Percentiles rank a stretch among this genome's conserved stretches.
phyloP scores from a whole-genome alignment of 2,329 filamentous ascomycete species.

The Diaporthe ampelina region DNA sequence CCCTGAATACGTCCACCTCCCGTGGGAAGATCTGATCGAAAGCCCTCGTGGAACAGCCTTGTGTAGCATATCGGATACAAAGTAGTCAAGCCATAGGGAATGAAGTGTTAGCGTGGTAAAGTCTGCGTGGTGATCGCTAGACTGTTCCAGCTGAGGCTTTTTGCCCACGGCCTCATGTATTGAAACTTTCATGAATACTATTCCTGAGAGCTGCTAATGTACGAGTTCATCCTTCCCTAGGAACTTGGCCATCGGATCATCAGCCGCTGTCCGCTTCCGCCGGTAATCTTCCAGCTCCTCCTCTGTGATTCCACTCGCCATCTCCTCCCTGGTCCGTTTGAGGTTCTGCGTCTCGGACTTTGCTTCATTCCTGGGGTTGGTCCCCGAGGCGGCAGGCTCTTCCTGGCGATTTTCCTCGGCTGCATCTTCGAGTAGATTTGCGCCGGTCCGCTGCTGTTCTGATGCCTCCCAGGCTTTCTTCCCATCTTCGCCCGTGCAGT shows the following conservation, averaged over 20 bases:
- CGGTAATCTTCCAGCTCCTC: constrained; percentile 90
- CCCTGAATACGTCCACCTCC: not conserved
- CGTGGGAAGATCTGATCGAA: not conserved
- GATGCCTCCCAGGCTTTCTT: constrained; percentile 85
- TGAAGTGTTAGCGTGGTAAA: not conserved
- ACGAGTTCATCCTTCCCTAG: constrained; percentile 80
- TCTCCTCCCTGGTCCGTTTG: constrained; percentile 78
- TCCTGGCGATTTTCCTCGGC: constrained; percentile 48
- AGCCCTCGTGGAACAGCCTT: not conserved
- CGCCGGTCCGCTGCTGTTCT: constrained; percentile 70
- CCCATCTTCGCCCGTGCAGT: constrained; percentile 94
- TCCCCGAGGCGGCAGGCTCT: constrained; percentile 46
- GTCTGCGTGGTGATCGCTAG: not conserved
- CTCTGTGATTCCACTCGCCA: constrained; percentile 83
- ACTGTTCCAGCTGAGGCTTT: not conserved
- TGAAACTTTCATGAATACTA: constrained; percentile 17
- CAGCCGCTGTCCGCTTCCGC: constrained; percentile 77
- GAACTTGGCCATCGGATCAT: constrained; percentile 90
- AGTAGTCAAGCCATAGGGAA: not conserved
- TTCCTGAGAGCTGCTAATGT: constrained; percentile 49
- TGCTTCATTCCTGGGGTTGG: constrained; percentile 47
- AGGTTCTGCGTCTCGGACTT: constrained; percentile 66
- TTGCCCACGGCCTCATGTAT: constrained; percentile 40
- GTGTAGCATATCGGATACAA: not conserved
- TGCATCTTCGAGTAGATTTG: constrained; percentile 52